Conservation (phyloP, 805 yeast genomes). For the Candida xiaguanensis region DNA sequence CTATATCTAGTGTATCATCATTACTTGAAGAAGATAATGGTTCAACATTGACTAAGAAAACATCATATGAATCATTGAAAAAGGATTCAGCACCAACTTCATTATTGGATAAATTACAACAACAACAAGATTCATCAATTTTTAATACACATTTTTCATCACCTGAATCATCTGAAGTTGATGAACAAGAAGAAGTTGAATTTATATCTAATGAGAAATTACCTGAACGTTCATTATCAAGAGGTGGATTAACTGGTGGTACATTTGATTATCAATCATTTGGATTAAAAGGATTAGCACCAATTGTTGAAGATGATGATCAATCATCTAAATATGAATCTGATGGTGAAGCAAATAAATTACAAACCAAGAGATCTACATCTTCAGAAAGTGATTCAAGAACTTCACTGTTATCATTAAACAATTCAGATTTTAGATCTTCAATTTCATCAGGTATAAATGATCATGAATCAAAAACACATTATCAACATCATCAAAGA, state of each 20-base stretch:
- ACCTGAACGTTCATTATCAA: conserved; percentile 10
- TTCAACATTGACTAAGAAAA: conserved; percentile 24
- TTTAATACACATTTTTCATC: conserved; percentile 12
- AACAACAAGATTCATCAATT: conserved; percentile 6
- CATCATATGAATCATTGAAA: conserved; percentile 1
- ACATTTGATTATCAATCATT: conserved; percentile 21
- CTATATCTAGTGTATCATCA: conserved; percentile 6
- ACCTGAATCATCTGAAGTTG: conserved; percentile 16
- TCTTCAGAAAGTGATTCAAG: conserved; percentile 25
- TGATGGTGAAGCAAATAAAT: conserved; percentile 14
- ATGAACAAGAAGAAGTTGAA: conserved; percentile 7
- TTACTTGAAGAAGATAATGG: conserved; percentile 19
- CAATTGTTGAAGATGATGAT: conserved; percentile 35
- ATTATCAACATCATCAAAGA: conserved; percentile 5
- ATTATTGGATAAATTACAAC: conserved; percentile 10
- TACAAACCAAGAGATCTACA: conserved; percentile 12
- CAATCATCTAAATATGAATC: conserved; percentile 31
- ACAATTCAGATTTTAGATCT: conserved; percentile 34
- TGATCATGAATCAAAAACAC: conserved; percentile 7
- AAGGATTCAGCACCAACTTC: conserved; percentile 7
- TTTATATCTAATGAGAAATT: not conserved
- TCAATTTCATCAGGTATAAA: conserved; percentile 33
- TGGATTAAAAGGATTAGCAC: conserved; percentile 32
- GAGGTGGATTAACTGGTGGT: conserved; percentile 9
- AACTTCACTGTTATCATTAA: conserved; percentile 35